Evolutionary conservation across 345 rosid genomes (phyloP), one percentile per base, ranked within the genome.

Genomic region (Stellera chamaejasme): DNA sequence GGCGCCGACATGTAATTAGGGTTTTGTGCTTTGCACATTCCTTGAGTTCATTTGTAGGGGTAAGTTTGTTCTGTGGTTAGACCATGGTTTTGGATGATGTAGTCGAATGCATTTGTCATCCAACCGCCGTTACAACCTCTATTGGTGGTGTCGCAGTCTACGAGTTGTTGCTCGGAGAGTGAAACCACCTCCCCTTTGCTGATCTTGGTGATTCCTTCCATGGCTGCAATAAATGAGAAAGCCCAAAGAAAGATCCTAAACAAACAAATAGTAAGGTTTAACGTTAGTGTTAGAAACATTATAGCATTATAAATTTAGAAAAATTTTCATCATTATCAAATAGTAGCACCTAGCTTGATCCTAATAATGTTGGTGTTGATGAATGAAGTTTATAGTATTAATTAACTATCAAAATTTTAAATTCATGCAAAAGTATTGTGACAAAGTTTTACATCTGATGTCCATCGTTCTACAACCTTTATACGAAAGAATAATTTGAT

Each of bases 181-280:
- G 91, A 72, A 5, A 82, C 16, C 52, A 80, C 58, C 25, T 72
- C 66, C 1, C 88, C 80, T 23, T 71, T 83, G 42, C 68, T 79
- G 63, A 88, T 75, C 55, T 83, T 54, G 58, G 61, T 59, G 55
- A 78, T 70, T 13, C 92, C 87, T 71, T 86, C 87, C 5, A 77
- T 55, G 3, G 86, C 85, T 28, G 80, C 89, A 23, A 79, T 79
- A 2, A 81, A 76, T 14, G 89, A 75, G 76, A 89, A 89, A 39
- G 95, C 91, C 97, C 97, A n/a, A n/a, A 85, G 26, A 85, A 85
- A 55, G 79, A 68, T 55, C 73, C 91, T 81, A 41, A 19, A 9
- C 41, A 13, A 32, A 5, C 10, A 43, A 56, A 50, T n/a, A n/a
- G 13, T 2, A 50, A 50, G 13, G 3, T 28, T 19, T 50, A 27